Evolutionary conservation across 805 yeast genomes (phyloP).

Genomic region (Metschnikowia henanensis): DNA sequence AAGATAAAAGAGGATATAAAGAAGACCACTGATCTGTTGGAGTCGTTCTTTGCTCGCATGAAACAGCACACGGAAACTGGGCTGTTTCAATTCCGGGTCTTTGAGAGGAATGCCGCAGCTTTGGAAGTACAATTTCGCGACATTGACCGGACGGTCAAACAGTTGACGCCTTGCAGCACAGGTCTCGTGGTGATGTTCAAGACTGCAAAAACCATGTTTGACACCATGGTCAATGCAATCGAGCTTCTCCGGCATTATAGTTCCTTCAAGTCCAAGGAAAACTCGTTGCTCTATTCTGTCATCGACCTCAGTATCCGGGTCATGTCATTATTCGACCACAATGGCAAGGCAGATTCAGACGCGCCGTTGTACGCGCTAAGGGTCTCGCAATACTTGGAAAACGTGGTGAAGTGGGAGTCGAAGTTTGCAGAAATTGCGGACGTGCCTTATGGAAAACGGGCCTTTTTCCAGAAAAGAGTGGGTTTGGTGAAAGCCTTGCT

Average conservation of each 20-base stretch:
- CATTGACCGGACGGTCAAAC: neutral
- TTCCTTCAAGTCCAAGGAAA: neutral
- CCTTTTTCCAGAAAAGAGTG: neutral
- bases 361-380: neutral
- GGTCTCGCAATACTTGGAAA: neutral
- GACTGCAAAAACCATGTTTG: neutral
- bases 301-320: conserved; percentile 3
- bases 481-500: no score
- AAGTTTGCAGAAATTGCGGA: neutral
- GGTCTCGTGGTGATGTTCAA: neutral
- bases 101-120: neutral
- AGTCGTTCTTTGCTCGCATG: neutral
- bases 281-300: neutral
- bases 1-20: neutral
- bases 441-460: neutral
- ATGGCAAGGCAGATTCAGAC: neutral
- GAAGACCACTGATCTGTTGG: neutral
- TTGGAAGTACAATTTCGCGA: neutral
- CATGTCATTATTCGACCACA: neutral
- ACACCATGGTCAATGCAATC: conserved; percentile 1
- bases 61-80: no score
- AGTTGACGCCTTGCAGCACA: neutral
- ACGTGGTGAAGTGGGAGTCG: neutral
- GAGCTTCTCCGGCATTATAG: conserved; percentile 2
- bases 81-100: neutral